Conservation (phyloP, 2,329 filamentous ascomycete species). For the Talaromyces sp. region DNA sequence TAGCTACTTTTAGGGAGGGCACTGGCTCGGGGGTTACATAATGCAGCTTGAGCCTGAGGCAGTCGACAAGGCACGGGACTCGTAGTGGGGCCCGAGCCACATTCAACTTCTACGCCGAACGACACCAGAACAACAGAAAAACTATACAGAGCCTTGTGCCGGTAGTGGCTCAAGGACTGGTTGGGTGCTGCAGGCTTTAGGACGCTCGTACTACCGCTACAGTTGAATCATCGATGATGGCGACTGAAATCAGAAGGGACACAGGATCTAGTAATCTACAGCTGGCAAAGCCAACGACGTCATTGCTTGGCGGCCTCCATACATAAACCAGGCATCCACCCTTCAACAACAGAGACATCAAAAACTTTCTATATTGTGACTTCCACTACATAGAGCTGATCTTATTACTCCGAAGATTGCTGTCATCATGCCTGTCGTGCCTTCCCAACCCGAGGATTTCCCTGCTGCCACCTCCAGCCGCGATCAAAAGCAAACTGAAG, state of each 20-base stretch:
- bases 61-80: not conserved
- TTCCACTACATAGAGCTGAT: not conserved
- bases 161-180: not conserved
- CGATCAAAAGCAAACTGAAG: constrained; percentile 31
- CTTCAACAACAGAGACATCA: not conserved
- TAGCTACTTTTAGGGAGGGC: constrained; percentile 1
- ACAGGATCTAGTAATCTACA: constrained; percentile 19
- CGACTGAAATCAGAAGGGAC: not conserved
- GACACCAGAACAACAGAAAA: not conserved
- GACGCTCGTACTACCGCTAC: not conserved
- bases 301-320: not conserved
- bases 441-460: constrained; percentile 23
- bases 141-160: not conserved
- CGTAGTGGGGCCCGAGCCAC: not conserved
- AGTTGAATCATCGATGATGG: not conserved
- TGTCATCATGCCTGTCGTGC: constrained; percentile 27
- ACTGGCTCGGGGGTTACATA: constrained; percentile 3
- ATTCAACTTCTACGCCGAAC: not conserved
- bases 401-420: not conserved
- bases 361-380: not conserved
- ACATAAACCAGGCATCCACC: not conserved
- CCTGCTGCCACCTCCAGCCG: constrained; percentile 1
- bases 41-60: not conserved
- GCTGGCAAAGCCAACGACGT: constrained; percentile 17
- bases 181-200: not conserved